Evolutionary conservation across 805 yeast species (phyloP), one percentile per base, ranked within the genome.

Genomic region (Sugiyamaella floridensis): DNA sequence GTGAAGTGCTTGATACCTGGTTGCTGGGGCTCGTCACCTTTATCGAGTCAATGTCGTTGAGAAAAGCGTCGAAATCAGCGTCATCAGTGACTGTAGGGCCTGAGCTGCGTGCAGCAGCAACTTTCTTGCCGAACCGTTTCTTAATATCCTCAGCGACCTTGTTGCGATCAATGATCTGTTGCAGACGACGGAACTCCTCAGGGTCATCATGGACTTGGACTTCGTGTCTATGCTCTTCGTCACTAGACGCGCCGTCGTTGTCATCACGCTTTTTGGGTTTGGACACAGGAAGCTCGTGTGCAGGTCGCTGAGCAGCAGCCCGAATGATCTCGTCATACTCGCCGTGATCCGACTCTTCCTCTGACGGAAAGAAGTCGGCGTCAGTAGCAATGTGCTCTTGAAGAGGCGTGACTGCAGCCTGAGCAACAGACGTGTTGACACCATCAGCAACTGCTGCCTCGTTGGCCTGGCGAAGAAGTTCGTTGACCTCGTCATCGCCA

Each of bases 21-120:
- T 8, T 14, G 3, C 4, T 8, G 9, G 18, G 20, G 10, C 28
- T 37, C 43, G 40, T 26, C 45, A 12, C 26, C 42, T 22, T 49
- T 9, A 40, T 15, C n/a, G 48, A 49, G 11, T 60, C 61, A n/a
- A 60, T 41, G 11, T 59, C 60, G 19, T 54, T 49, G 18, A 60
- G 50, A 47, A 60, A 60, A 10, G 46, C 56, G 40, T 60, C 64
- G 42, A 60, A 49, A 42, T 61, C 61, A 29, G 53, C 53, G 22
- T 55, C 58, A 1, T 41, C 57, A 1, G 34, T 50, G 5, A 16
- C 15, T 28, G 45, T 18, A 45, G 6, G 20, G 45, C 40, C 40
- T 18, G n/a, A 20, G 26, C 32, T 15, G 41, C 37, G 20, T 11
- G 37, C 8, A 4, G 37, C 18, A 6, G 18, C 40, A 9, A 20